Evolutionary conservation across 306 rosid genomes (phyloP), one percentile per base, ranked within the genome.

Genomic region (Glycine tomentella): DNA sequence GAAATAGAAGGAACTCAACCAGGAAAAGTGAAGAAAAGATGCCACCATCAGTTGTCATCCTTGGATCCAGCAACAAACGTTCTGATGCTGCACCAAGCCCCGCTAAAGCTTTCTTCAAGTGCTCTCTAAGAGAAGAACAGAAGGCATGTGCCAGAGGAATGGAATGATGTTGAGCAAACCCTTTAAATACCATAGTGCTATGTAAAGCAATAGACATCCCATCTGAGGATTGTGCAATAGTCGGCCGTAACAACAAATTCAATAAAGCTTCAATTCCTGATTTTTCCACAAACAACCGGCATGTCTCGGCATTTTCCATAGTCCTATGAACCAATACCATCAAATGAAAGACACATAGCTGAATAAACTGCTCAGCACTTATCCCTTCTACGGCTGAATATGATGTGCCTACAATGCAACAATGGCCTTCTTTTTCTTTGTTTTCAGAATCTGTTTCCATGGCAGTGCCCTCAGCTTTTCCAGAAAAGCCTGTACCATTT

Each of bases 131-230:
- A 70, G 91, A 86, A 71, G 93, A 87, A 83, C 99, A 96, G 81
- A 96, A 93, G 42, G 97, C 98, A 9, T 86, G 94, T 42, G 98
- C 94, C 83, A 96, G 87, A 44, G 92, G 84, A 87, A 96, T 86
- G 31, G 99, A 93, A 83, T 96, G 99, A 87, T 96, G 97, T 63
- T 96, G 99, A 48, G 99, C 90, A 84, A 96, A 93, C 62, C 98
- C 95, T 84, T 96, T 96, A 88, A 96, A 96, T 62, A 96, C 98
- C 99, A 96, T 96, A 62, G 97, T 96, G 88, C 98, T 92, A 74
- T 96, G 98, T 58, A 96, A 82, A 82, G 98, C 97, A 87, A 96
- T 90, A 62, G 99, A 89, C 94, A 90, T 93, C 58, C 98, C 98
- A 80, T 96, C 96, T 46, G 97, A 90, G 46, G 98, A 96, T 80